Percentiles rank a stretch among this genome's conserved stretches.
Evolutionary conservation across 495 filamentous ascomycete genomes (phyloP).

Genomic region (Parathielavia appendiculata): DNA sequence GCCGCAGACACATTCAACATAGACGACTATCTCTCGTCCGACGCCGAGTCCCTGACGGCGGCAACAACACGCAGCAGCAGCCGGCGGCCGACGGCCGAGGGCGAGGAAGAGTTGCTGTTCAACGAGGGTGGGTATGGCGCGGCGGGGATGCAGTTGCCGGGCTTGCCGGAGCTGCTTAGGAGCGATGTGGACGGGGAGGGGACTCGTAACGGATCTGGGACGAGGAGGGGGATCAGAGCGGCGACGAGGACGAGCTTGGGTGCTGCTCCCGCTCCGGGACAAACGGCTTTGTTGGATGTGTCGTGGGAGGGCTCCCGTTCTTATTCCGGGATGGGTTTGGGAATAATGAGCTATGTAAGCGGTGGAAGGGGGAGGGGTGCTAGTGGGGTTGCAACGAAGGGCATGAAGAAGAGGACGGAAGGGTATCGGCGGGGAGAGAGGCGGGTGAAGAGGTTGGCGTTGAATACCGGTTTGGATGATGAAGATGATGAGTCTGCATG

Average conservation of each 20-base stretch:
- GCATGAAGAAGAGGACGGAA: background rate
- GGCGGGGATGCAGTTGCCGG: conserved; percentile 35
- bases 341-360: too few relatives aligned
- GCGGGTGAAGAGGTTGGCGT: conserved; percentile 8
- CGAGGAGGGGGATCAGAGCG: background rate
- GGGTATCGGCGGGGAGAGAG: background rate
- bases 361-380: too few relatives aligned
- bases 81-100: conserved; percentile 31
- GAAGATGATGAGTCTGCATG: background rate
- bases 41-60: background rate
- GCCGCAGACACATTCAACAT: background rate
- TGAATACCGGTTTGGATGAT: conserved; percentile 8
- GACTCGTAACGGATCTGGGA: background rate
- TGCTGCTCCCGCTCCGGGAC: too few relatives aligned
- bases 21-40: conserved; percentile 16
- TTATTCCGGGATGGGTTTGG: too few relatives aligned
- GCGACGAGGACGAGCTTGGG: too few relatives aligned
- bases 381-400: too few relatives aligned
- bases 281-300: too few relatives aligned
- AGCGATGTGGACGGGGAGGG: background rate
- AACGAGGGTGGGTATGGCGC: conserved; percentile 35
- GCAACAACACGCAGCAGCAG: conserved; percentile 18
- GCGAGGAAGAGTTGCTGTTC: conserved; percentile 44
- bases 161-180: conserved; percentile 29
- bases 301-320: too few relatives aligned